phyloP scores from a whole-genome alignment of 1,284 basidiomycete species.

The Mrakiaceae sp. region DNA sequence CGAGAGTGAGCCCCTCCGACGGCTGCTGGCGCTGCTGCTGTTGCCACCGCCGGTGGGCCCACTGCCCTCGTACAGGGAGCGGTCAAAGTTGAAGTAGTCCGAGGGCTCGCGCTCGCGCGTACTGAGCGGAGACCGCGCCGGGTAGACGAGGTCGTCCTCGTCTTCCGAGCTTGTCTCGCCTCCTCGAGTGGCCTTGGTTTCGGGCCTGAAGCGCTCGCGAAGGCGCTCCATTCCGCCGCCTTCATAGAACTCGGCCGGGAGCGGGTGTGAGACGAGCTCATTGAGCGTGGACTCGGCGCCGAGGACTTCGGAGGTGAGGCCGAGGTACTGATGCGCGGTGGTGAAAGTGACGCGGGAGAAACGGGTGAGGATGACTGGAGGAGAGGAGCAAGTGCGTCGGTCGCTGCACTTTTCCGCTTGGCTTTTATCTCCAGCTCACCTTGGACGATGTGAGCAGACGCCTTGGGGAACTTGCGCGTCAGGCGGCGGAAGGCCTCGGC shows the following conservation, averaged over 20 bases:
- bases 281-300: constrained; percentile 95
- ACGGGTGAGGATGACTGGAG: constrained; percentile 76
- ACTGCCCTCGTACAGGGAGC: constrained; percentile 23
- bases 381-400: no score
- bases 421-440: constrained; percentile 37
- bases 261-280: constrained; percentile 85
- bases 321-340: constrained; percentile 88
- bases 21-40: constrained; percentile 1
- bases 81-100: constrained; percentile 34
- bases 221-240: constrained; percentile 83
- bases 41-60: not conserved
- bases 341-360: constrained; percentile 95
- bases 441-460: constrained; percentile 94
- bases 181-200: constrained; percentile 21
- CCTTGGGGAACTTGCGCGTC: constrained; percentile 92
- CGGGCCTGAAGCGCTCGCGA: constrained; percentile 58
- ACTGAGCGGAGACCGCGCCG: no score
- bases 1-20: not conserved
- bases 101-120: not conserved
- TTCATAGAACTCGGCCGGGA: constrained; percentile 84
- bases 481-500: constrained; percentile 87
- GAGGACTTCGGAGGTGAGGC: constrained; percentile 87
- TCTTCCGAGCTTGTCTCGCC: constrained; percentile 15
- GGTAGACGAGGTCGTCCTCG: constrained; percentile 16
- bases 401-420: no score